Percentiles rank a stretch among this genome's conserved stretches.
phyloP scores from a whole-genome alignment of 768 basidiomycete genomes.

The Lyophyllum shimeji region DNA sequence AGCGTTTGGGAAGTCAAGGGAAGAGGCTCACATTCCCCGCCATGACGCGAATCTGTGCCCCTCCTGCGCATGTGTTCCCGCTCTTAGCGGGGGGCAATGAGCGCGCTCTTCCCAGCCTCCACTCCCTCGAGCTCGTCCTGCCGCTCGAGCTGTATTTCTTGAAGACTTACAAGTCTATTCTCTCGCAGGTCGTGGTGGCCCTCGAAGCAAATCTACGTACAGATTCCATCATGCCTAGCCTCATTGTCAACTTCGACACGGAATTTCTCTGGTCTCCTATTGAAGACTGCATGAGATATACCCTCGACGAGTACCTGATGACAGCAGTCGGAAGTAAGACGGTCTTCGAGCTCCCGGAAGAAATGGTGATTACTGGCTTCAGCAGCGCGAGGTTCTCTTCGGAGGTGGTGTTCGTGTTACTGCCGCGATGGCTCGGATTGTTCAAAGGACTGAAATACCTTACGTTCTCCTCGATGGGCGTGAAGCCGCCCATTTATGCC shows the following conservation, averaged over 20 bases:
- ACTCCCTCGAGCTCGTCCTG: background rate
- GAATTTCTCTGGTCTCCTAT: background rate
- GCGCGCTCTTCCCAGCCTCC: background rate
- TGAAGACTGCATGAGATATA: background rate
- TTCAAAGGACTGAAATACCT: background rate
- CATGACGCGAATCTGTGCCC: background rate
- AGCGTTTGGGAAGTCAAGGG: background rate
- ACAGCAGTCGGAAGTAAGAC: background rate
- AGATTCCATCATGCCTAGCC: background rate
- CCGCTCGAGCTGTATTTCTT: background rate
- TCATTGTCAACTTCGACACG: background rate
- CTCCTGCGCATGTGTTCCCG: background rate
- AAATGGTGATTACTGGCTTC: background rate
- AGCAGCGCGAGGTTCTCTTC: too few relatives aligned
- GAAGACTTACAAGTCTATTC: background rate
- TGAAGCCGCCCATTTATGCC: background rate
- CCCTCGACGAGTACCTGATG: background rate
- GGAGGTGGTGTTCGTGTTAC: background rate
- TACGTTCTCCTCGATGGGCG: background rate
- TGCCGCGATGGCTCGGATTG: background rate
- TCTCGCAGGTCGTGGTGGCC: background rate
- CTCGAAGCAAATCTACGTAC: background rate
- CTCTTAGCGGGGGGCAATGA: background rate
- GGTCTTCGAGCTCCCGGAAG: background rate
- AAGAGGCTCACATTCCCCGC: background rate